Conservation (phyloP, 2,329 filamentous ascomycete genomes). For the Colletotrichum simmondsii region DNA sequence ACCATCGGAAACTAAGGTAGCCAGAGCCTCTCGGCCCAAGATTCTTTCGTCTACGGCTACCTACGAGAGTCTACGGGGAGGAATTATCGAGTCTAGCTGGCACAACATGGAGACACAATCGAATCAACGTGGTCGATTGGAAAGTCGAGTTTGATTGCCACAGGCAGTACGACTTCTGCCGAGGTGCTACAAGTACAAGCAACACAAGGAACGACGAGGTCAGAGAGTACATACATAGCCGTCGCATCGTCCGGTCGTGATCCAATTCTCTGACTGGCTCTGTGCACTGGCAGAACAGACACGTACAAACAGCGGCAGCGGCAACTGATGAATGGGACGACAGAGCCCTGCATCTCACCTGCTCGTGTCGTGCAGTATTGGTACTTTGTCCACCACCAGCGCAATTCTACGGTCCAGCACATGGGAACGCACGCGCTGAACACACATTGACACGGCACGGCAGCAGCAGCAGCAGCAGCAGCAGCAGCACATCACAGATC, state of each 20-base stretch:
- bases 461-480: slow-evolving; percentile 18
- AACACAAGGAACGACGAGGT: slow-evolving; percentile 17
- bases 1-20: background rate
- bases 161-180: slow-evolving; percentile 17
- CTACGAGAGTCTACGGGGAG: slow-evolving; percentile 6
- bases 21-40: background rate
- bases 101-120: slow-evolving; percentile 6
- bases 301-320: slow-evolving; percentile 12
- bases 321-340: slow-evolving; percentile 23
- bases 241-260: slow-evolving; percentile 24
- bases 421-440: background rate
- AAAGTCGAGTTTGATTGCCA: slow-evolving; percentile 21
- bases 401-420: background rate
- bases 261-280: slow-evolving; percentile 22
- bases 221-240: slow-evolving; percentile 27
- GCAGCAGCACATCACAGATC: slow-evolving; percentile 18
- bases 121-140: slow-evolving; percentile 18
- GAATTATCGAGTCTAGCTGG: background rate
- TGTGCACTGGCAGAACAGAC: slow-evolving; percentile 27
- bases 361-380: background rate
- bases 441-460: slow-evolving; percentile 10
- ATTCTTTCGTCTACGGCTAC: background rate
- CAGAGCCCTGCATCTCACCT: slow-evolving; percentile 19
- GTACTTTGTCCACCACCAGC: background rate
- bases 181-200: slow-evolving; percentile 22